Evolutionary conservation across 2,329 filamentous ascomycete species (phyloP).

Genomic region (Exophiala viscosa): DNA sequence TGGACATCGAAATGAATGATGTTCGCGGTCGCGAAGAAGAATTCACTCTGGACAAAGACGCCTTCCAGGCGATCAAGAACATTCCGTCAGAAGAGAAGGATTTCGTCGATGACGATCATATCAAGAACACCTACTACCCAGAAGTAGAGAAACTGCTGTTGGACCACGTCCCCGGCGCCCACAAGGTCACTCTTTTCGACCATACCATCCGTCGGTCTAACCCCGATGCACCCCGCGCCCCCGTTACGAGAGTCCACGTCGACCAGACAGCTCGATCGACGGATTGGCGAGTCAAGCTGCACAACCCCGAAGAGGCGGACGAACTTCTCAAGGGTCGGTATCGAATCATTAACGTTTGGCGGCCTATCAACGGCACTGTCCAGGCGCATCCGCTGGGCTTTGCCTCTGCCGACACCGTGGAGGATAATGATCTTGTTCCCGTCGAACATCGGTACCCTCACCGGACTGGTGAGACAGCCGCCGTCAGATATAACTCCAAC

Average conservation of each 20-base stretch:
- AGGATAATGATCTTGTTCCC: slow-evolving; percentile 62
- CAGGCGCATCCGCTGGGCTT: slow-evolving; percentile 56
- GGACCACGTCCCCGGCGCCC: slow-evolving; percentile 61
- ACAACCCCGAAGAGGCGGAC: slow-evolving; percentile 66
- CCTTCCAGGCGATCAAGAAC: slow-evolving; percentile 64
- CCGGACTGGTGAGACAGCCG: slow-evolving; percentile 70
- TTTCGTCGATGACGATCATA: slow-evolving; percentile 66
- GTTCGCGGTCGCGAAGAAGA: slow-evolving; percentile 65
- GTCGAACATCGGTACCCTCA: slow-evolving; percentile 71
- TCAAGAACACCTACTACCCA: slow-evolving; percentile 73
- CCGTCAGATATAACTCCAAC: slow-evolving; percentile 56
- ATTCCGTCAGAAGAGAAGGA: slow-evolving; percentile 55
- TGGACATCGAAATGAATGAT: slow-evolving; percentile 63
- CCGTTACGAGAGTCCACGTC: slow-evolving; percentile 72
- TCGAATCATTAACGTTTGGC: slow-evolving; percentile 86
- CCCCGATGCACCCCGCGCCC: slow-evolving; percentile 58
- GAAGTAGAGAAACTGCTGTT: slow-evolving; percentile 73
- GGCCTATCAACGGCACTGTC: slow-evolving; percentile 59
- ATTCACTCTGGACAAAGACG: slow-evolving; percentile 68
- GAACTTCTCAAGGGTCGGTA: slow-evolving; percentile 64
- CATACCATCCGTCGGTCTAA: slow-evolving; percentile 74
- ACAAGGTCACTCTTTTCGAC: slow-evolving; percentile 73
- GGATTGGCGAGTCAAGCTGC: slow-evolving; percentile 62
- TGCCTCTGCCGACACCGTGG: slow-evolving; percentile 53
- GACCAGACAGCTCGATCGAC: slow-evolving; percentile 73